Percentiles rank a stretch among this genome's conserved stretches.
Conservation (phyloP, 2,329 filamentous ascomycete species). For the Aspergillus jensenii region DNA sequence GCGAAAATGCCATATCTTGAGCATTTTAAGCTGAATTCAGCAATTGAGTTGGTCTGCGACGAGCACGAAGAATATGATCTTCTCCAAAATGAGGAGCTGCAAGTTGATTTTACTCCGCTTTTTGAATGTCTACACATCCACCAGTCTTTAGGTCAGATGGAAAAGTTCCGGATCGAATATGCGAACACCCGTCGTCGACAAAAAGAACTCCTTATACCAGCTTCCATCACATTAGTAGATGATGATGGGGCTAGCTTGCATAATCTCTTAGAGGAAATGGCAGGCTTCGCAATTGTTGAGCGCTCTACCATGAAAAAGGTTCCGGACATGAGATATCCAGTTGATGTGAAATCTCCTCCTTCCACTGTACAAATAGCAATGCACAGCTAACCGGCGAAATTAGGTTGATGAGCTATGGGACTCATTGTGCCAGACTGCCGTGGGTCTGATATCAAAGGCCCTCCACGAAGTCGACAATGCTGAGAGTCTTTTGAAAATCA, state of each 20-base stretch:
- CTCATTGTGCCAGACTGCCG: conserved; percentile 88
- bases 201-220: conserved; percentile 84
- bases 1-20: conserved; percentile 72
- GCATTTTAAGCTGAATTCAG: conserved; percentile 90
- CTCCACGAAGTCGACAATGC: conserved; percentile 80
- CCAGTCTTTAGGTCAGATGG: conserved; percentile 86
- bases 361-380: background rate
- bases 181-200: conserved; percentile 86
- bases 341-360: conserved; percentile 63
- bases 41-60: conserved; percentile 92
- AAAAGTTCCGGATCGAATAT: conserved; percentile 88
- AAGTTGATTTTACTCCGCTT: conserved; percentile 90
- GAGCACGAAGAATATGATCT: conserved; percentile 96
- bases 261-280: conserved; percentile 86
- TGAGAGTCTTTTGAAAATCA: conserved; percentile 89
- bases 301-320: conserved; percentile 87
- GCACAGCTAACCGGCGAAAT: conserved; percentile 12
- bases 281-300: conserved; percentile 95
- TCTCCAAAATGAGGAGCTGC: conserved; percentile 89
- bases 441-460: conserved; percentile 76
- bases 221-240: conserved; percentile 71
- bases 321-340: conserved; percentile 74
- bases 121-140: conserved; percentile 97
- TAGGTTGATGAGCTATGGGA: conserved; percentile 98
- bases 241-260: conserved; percentile 86